A percentile compares a stretch with the other conserved stretches of the same genome.
These are phyloP conservation scores for Yarrowia divulgata DNA, from an alignment of 805 yeast genomes.

Conservation along the genomic window DNA sequence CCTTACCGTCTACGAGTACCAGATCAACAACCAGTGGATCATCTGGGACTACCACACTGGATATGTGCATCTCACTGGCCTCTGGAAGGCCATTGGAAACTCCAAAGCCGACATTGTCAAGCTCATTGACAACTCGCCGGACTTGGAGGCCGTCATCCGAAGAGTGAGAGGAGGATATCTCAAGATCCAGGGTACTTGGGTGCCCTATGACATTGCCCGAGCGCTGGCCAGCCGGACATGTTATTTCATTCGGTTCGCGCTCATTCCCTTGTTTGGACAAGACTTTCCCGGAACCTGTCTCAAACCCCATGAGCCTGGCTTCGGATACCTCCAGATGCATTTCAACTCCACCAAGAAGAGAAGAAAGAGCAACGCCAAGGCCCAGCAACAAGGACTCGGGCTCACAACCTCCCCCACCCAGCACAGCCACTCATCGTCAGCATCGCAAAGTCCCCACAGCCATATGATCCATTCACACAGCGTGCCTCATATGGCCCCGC, in stretches of 20 bases:
- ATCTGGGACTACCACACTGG: constrained; percentile 89
- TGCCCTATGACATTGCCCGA: constrained; percentile 73
- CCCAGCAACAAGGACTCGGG: constrained; percentile 6
- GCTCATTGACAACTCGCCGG: constrained; percentile 68
- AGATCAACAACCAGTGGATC: constrained; percentile 72
- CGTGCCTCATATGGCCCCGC: constrained; percentile 22
- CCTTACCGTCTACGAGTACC: constrained; percentile 75
- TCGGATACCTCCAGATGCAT: constrained; percentile 62
- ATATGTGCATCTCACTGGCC: constrained; percentile 83
- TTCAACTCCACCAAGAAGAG: constrained; percentile 41
- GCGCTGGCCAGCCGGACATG: constrained; percentile 76
- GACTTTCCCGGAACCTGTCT: constrained; percentile 69
- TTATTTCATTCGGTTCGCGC: constrained; percentile 73
- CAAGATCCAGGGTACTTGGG: constrained; percentile 95
- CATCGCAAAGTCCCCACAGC: neutral
- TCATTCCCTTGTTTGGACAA: constrained; percentile 81
- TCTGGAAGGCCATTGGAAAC: constrained; percentile 80
- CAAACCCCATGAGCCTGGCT: constrained; percentile 65
- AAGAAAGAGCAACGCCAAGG: constrained; percentile 29
- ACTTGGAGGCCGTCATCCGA: constrained; percentile 65
- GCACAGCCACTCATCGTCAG: neutral
- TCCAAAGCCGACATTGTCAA: constrained; percentile 79
- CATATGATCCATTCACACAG: constrained; percentile 23
- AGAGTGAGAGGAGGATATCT: constrained; percentile 90
- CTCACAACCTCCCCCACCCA: constrained; percentile 3